phyloP scores from a whole-genome alignment of 2,329 filamentous ascomycete species.

The Cadophora gregata region DNA sequence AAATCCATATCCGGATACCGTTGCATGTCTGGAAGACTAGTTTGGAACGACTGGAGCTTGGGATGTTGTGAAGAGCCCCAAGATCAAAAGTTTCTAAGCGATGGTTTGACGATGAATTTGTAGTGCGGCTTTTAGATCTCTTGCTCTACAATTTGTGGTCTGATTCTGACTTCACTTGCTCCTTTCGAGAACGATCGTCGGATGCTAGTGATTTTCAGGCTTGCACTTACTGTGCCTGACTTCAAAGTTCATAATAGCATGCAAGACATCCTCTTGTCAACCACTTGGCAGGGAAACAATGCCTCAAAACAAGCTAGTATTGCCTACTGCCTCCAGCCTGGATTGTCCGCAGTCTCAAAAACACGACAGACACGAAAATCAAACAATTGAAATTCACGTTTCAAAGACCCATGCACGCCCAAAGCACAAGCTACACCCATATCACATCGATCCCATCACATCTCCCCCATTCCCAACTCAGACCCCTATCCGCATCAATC shows the following conservation, averaged over 20 bases:
- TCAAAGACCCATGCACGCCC: neutral
- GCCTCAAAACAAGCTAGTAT: neutral
- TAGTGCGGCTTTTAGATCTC: neutral
- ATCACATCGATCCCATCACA: neutral
- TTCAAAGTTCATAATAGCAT: neutral
- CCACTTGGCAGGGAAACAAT: neutral
- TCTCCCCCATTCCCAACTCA: neutral
- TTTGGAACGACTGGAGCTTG: neutral
- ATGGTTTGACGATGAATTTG: neutral
- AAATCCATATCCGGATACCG: constrained; percentile 6
- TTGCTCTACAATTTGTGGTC: neutral
- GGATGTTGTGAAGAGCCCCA: neutral
- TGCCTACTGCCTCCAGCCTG: neutral
- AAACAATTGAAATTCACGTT: neutral
- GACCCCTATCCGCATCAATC: neutral
- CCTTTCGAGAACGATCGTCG: neutral
- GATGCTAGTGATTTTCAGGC: neutral
- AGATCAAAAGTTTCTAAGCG: constrained; percentile 4
- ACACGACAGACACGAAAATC: neutral
- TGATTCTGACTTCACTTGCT: constrained; percentile 1
- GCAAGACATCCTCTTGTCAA: neutral
- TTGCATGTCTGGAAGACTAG: neutral
- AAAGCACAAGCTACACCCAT: constrained; percentile 1
- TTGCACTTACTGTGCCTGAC: neutral
- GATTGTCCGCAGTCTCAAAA: neutral